A percentile compares a stretch with the other conserved stretches of the same genome.
Conservation (phyloP, 805 yeast genomes). For the Candida argentea region DNA sequence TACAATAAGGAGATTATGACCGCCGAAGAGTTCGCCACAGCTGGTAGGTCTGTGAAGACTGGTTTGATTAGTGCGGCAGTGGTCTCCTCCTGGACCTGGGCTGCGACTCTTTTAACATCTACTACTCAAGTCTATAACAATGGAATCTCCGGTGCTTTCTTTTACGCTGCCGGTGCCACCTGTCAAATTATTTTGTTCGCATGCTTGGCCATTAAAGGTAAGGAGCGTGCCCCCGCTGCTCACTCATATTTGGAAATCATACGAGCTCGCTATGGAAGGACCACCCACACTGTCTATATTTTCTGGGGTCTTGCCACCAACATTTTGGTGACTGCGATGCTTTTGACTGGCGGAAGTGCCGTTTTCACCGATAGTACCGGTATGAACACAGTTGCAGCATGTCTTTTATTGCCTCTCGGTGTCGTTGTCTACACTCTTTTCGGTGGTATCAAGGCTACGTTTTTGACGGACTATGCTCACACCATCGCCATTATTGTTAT, state of each 20-base stretch:
- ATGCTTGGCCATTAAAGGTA: conserved; percentile 78
- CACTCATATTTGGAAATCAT: conserved; percentile 87
- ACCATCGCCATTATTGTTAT: conserved; percentile 58
- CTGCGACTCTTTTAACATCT: conserved; percentile 54
- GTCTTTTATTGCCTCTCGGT: conserved; percentile 76
- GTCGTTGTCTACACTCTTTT: conserved; percentile 38
- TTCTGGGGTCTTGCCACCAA: conserved; percentile 84
- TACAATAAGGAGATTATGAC: conserved; percentile 82
- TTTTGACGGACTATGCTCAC: conserved; percentile 35
- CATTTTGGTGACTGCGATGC: conserved; percentile 85
- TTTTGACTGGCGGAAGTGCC: conserved; percentile 84
- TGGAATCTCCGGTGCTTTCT: conserved; percentile 75
- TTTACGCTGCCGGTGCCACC: conserved; percentile 87
- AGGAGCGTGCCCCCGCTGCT: conserved; percentile 82
- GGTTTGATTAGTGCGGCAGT: conserved; percentile 85
- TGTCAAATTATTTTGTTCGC: conserved; percentile 84
- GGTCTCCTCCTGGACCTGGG: conserved; percentile 83
- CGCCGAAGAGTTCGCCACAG: conserved; percentile 90
- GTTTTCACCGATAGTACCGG: conserved; percentile 76
- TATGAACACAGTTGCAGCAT: conserved; percentile 70
- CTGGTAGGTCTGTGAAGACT: conserved; percentile 74
- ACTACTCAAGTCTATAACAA: conserved; percentile 66
- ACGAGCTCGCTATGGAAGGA: conserved; percentile 68
- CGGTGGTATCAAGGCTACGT: conserved; percentile 38
- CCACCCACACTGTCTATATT: conserved; percentile 59